Evolutionary conservation across 768 basidiomycete species (phyloP).

Genomic region (Guyanaporus albipodus): DNA sequence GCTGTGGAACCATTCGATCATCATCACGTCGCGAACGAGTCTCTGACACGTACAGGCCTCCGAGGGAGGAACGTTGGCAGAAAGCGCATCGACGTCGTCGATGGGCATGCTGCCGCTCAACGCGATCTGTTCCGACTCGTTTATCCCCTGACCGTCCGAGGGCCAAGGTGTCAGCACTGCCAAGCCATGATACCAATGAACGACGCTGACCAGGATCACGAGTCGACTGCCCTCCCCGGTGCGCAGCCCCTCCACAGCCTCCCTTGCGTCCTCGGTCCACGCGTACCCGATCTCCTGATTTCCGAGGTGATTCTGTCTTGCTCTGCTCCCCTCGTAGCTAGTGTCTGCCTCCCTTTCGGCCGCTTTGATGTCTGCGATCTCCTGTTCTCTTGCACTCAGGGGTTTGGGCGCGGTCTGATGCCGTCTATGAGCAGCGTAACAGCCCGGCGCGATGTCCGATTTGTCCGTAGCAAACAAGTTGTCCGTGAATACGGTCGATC

Average conservation of each 20-base stretch:
- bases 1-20: conserved; percentile 27
- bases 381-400: conserved; percentile 76
- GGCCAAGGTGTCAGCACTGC: conserved; percentile 1
- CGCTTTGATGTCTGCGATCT: conserved; percentile 70
- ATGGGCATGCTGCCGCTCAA: conserved; percentile 40
- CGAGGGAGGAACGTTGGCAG: conserved; percentile 46
- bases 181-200: background rate
- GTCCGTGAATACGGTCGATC: conserved; percentile 67
- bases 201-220: conserved; percentile 57
- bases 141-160: conserved; percentile 65
- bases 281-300: conserved; percentile 53
- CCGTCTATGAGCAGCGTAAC: conserved; percentile 69
- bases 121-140: conserved; percentile 59
- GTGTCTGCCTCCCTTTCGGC: conserved; percentile 64
- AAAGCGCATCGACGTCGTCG: conserved; percentile 41
- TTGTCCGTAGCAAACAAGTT: conserved; percentile 77
- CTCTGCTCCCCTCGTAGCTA: conserved; percentile 55
- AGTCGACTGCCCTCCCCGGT: conserved; percentile 46
- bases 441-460: conserved; percentile 58
- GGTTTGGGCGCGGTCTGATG: conserved; percentile 78
- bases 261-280: conserved; percentile 64
- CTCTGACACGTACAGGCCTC: conserved; percentile 47
- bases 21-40: background rate
- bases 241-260: conserved; percentile 59
- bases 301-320: conserved; percentile 53